Percentiles rank a stretch among this genome's conserved stretches.
Evolutionary conservation across 176 grass and related monocot species (phyloP).

Genomic region (Eleusine coracana): DNA sequence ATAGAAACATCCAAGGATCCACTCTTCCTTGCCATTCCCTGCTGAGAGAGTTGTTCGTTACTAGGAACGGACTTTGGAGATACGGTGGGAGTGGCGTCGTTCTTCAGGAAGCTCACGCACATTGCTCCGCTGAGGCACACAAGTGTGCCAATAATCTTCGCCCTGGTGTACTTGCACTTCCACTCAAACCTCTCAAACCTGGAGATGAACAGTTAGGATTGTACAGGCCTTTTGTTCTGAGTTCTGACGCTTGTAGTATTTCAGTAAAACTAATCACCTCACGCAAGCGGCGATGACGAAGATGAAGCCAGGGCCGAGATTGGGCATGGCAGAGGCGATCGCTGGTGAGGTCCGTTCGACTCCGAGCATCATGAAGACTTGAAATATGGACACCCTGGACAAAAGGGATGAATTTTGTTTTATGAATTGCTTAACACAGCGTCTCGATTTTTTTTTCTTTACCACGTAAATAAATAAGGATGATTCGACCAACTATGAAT

Average conservation of each 20-base stretch:
- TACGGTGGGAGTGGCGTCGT: not conserved
- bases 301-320: conserved; percentile 58
- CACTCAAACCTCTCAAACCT: conserved; percentile 62
- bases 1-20: conserved; percentile 51
- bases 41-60: not conserved
- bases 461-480: not conserved
- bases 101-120: conserved; percentile 56
- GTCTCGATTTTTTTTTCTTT: not conserved
- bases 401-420: not conserved
- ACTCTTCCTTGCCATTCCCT: not conserved
- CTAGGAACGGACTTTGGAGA: not conserved
- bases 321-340: conserved; percentile 64
- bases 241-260: no score
- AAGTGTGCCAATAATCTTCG: conserved; percentile 56
- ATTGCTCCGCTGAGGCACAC: conserved; percentile 61
- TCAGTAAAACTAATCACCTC: conserved; percentile 33
- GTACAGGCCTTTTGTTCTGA: no score
- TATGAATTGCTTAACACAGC: not conserved
- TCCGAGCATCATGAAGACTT: conserved; percentile 53
- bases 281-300: conserved; percentile 57
- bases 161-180: conserved; percentile 53
- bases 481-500: no score
- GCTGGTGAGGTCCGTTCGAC: conserved; percentile 45
- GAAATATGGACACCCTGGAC: conserved; percentile 50
- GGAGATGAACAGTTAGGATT: not conserved